Percentiles rank a stretch among this genome's conserved stretches.
Conservation (phyloP, 495 filamentous ascomycete species). For the Daldinia childiae region DNA sequence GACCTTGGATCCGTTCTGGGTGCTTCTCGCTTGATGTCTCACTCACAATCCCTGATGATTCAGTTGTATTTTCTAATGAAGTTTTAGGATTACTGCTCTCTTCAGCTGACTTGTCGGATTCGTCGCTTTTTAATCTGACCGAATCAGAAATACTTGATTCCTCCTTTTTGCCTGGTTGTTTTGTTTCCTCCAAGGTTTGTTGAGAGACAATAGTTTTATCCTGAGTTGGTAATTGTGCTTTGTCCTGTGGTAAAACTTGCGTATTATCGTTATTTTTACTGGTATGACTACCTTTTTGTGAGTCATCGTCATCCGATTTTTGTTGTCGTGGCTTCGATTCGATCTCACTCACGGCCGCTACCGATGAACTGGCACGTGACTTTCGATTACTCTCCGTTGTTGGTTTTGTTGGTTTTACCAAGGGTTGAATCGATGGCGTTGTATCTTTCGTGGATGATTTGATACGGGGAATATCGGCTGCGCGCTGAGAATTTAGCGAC, state of each 20-base stretch:
- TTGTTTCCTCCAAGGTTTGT: background rate
- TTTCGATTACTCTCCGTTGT: constrained; percentile 10
- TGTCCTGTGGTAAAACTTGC: background rate
- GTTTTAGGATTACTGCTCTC: constrained; percentile 2
- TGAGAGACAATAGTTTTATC: constrained; percentile 17
- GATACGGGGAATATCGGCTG: constrained; percentile 40
- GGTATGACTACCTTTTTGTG: constrained; percentile 15
- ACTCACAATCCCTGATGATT: constrained; percentile 20
- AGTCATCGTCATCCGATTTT: constrained; percentile 13
- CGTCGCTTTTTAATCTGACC: constrained; percentile 23
- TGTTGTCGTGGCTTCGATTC: background rate
- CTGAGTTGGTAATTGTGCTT: background rate
- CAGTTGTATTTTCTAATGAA: background rate
- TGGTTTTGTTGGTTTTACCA: constrained; percentile 33
- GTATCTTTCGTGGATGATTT: constrained; percentile 35
- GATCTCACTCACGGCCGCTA: background rate
- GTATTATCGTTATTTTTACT: constrained; percentile 6
- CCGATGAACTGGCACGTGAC: constrained; percentile 5
- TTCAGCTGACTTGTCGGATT: background rate
- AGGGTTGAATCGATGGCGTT: constrained; percentile 42
- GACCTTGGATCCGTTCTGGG: constrained; percentile 6
- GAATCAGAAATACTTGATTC: constrained; percentile 7
- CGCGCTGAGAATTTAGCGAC: constrained; percentile 46
- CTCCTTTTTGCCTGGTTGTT: constrained; percentile 11
- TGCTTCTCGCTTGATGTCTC: constrained; percentile 11